A percentile compares a stretch with the other conserved stretches of the same genome.
Conservation (phyloP, 805 yeast genomes). For the Candida easanensis region DNA sequence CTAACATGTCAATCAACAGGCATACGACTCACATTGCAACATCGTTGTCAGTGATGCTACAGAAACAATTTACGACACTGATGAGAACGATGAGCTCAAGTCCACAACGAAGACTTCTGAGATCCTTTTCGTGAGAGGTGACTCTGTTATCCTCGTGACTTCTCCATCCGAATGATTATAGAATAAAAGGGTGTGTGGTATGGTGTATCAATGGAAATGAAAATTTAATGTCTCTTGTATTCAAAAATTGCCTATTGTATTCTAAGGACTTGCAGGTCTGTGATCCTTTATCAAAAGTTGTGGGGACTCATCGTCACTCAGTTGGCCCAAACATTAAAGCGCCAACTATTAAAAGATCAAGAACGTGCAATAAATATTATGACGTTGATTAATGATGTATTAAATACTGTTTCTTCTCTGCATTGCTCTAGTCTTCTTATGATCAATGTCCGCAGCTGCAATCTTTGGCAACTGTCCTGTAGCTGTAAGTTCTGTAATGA, state of each 20-base stretch:
- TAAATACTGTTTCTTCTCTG: slow-evolving; percentile 67
- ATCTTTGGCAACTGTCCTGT: slow-evolving; percentile 58
- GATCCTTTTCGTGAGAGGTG: slow-evolving; percentile 97
- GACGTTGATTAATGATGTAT: slow-evolving; percentile 1
- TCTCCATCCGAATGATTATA: slow-evolving; percentile 33
- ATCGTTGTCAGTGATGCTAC: slow-evolving; percentile 90
- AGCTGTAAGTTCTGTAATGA: slow-evolving; percentile 49
- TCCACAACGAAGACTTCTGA: slow-evolving; percentile 57
- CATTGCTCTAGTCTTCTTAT: slow-evolving; percentile 28
- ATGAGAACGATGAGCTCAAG: slow-evolving; percentile 35
- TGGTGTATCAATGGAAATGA: too few relatives aligned
- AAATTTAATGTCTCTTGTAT: slow-evolving; percentile 7
- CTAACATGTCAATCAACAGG: slow-evolving; percentile 33
- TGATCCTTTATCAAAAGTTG: too few relatives aligned
- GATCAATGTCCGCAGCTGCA: slow-evolving; percentile 45
- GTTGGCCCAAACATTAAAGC: too few relatives aligned
- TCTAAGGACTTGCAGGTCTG: too few relatives aligned
- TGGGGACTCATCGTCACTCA: too few relatives aligned
- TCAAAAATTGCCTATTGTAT: too few relatives aligned
- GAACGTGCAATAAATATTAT: too few relatives aligned
- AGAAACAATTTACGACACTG: slow-evolving; percentile 68
- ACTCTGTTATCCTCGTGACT: slow-evolving; percentile 83
- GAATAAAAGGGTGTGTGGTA: background rate
- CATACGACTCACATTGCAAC: slow-evolving; percentile 95
- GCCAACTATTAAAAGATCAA: too few relatives aligned